Conservation (phyloP, 257 asterid genomes). For the Fraxinus quadrangulata region DNA sequence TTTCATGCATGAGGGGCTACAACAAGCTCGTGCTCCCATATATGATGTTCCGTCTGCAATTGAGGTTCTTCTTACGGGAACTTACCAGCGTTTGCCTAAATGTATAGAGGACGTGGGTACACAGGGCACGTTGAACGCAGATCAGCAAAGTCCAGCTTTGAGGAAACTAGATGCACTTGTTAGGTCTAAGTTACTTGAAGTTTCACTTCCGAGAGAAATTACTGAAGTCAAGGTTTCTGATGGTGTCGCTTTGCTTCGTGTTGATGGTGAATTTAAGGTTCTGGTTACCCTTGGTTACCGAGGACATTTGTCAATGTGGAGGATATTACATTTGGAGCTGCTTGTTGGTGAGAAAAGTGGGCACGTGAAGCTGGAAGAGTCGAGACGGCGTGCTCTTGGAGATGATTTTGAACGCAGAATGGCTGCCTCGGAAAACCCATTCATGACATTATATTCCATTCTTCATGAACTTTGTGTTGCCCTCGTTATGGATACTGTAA, state of each 20-base stretch:
- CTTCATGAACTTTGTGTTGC: conserved; percentile 95
- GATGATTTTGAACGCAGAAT: conserved; percentile 98
- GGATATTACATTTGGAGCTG: conserved; percentile 93
- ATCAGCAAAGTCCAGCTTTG: conserved; percentile 79
- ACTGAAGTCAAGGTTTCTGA: conserved; percentile 72
- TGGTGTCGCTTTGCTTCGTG: conserved; percentile 85
- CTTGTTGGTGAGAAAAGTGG: conserved; percentile 94
- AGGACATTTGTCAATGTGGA: conserved; percentile 96
- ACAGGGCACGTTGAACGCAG: conserved; percentile 64
- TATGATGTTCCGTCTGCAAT: conserved; percentile 96
- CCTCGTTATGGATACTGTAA: conserved; percentile 94
- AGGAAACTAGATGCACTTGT: conserved; percentile 85
- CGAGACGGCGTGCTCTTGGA: conserved; percentile 90
- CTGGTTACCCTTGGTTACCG: conserved; percentile 96
- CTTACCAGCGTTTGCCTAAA: conserved; percentile 82
- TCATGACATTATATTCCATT: conserved; percentile 67
- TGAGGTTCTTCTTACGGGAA: conserved; percentile 88
- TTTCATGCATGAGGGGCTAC: conserved; percentile 98
- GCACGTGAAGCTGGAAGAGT: conserved; percentile 80
- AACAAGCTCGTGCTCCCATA: conserved; percentile 98
- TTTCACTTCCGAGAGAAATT: conserved; percentile 81
- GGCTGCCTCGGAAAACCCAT: conserved; percentile 92
- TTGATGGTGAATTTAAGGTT: conserved; percentile 95
- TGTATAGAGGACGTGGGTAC: conserved; percentile 88
- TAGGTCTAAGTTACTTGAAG: conserved; percentile 82